Percentiles rank a stretch among this genome's conserved stretches.
These are phyloP conservation scores for Mortierella sp. DNA, from an alignment of 371 early-diverging fungal genomes.

Conservation along the genomic window DNA sequence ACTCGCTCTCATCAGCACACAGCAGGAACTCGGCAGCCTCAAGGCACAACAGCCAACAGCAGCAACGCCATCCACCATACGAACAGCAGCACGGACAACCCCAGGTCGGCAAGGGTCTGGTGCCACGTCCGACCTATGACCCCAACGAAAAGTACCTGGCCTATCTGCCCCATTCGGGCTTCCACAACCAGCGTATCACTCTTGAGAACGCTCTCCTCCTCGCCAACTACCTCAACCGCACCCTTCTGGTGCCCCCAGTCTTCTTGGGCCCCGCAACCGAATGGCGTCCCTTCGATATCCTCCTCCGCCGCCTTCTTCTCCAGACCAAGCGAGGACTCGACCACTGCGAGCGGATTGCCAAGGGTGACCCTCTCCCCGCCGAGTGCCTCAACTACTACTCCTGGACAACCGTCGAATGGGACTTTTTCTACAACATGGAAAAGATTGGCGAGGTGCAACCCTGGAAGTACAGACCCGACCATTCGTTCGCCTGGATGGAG, in stretches of 20 bases:
- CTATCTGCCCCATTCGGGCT: conserved; percentile 70
- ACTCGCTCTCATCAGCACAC: conserved; percentile 15
- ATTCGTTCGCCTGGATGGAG: conserved; percentile 55
- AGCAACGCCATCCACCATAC: neutral
- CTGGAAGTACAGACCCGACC: conserved; percentile 37
- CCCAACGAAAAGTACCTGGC: conserved; percentile 61
- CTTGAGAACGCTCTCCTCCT: conserved; percentile 72
- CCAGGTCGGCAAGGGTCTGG: conserved; percentile 26
- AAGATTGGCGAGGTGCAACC: conserved; percentile 55
- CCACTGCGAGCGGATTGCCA: conserved; percentile 61
- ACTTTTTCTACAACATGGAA: conserved; percentile 69
- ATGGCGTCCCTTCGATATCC: conserved; percentile 66
- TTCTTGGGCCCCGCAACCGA: conserved; percentile 73
- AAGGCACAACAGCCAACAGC: neutral
- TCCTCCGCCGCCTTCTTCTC: conserved; percentile 66
- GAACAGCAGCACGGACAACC: conserved; percentile 3
- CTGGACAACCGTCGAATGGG: conserved; percentile 73
- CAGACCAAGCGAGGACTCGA: conserved; percentile 72
- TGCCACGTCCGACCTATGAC: conserved; percentile 25
- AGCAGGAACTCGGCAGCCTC: neutral
- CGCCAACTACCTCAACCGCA: conserved; percentile 69
- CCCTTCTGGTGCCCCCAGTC: conserved; percentile 68
- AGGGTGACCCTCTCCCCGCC: conserved; percentile 61
- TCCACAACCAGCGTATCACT: conserved; percentile 72
- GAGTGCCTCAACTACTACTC: conserved; percentile 72